Evolutionary conservation across 495 filamentous ascomycete species (phyloP).

Genomic region (Articulospora tetracladia): DNA sequence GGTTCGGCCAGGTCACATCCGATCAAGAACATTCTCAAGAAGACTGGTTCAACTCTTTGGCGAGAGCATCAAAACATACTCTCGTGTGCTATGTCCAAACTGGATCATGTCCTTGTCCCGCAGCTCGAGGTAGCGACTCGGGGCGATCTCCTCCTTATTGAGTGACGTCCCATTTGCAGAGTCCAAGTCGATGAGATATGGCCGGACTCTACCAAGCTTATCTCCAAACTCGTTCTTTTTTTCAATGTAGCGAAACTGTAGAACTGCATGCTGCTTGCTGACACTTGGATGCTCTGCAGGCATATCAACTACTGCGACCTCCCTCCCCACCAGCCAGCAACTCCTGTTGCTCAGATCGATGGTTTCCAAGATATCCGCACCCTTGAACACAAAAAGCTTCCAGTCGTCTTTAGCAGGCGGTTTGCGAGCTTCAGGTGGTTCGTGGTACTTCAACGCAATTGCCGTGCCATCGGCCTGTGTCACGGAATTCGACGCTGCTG

Average conservation of each 20-base stretch:
- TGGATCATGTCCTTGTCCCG: conserved; percentile 82
- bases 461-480: conserved; percentile 58
- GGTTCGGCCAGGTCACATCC: background rate
- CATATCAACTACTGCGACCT: conserved; percentile 75
- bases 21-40: background rate
- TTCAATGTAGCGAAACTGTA: conserved; percentile 85
- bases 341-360: conserved; percentile 69
- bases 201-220: conserved; percentile 73
- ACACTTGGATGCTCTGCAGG: conserved; percentile 85
- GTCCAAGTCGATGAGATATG: conserved; percentile 90
- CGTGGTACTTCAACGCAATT: conserved; percentile 90
- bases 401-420: conserved; percentile 73
- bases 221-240: conserved; percentile 85
- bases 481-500: conserved; percentile 83
- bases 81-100: conserved; percentile 83
- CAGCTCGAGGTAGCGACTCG: conserved; percentile 78
- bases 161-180: conserved; percentile 88
- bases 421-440: conserved; percentile 89
- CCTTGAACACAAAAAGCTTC: conserved; percentile 94
- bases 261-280: conserved; percentile 90
- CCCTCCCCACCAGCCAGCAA: conserved; percentile 89
- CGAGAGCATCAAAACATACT: conserved; percentile 79
- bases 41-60: background rate
- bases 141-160: conserved; percentile 69
- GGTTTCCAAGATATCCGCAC: conserved; percentile 70